Percentiles rank a stretch among this genome's conserved stretches.
Evolutionary conservation across 2,329 filamentous ascomycete genomes (phyloP).

Genomic region (Fusarium sp.): DNA sequence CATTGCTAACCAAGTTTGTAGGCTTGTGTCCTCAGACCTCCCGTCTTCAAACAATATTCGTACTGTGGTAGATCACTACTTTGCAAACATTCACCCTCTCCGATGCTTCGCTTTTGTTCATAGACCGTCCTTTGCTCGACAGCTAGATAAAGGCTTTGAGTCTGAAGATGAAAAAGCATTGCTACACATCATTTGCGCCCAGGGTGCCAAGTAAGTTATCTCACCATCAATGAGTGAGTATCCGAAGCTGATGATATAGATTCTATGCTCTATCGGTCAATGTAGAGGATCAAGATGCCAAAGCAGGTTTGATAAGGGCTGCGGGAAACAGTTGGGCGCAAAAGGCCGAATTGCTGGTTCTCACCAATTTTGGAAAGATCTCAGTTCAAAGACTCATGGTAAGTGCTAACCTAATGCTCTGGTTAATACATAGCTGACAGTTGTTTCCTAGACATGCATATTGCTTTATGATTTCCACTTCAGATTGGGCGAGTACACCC

Average conservation of each 20-base stretch:
- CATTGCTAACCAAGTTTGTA: constrained; percentile 30
- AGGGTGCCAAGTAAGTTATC: constrained; percentile 53
- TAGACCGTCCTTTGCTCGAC: constrained; percentile 55
- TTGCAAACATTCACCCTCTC: constrained; percentile 56
- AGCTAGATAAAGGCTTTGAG: constrained; percentile 53
- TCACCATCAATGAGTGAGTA: neutral
- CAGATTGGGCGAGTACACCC: constrained; percentile 54
- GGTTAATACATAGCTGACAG: neutral
- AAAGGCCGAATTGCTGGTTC: constrained; percentile 52
- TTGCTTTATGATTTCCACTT: constrained; percentile 57
- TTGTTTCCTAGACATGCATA: constrained; percentile 49
- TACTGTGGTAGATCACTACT: constrained; percentile 54
- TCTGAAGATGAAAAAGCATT: constrained; percentile 54
- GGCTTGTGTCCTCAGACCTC: constrained; percentile 52
- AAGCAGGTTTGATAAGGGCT: constrained; percentile 47
- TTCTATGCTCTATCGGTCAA: constrained; percentile 51
- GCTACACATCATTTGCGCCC: constrained; percentile 54
- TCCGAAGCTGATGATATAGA: constrained; percentile 40
- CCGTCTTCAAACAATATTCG: constrained; percentile 52
- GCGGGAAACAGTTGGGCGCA: constrained; percentile 56
- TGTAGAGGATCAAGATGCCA: constrained; percentile 48
- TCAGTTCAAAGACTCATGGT: constrained; percentile 56
- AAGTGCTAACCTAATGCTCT: constrained; percentile 3
- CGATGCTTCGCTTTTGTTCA: constrained; percentile 57
- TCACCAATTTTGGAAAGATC: constrained; percentile 55